A percentile compares a stretch with the other conserved stretches of the same genome.
Evolutionary conservation across 345 rosid species (phyloP).

Genomic region (Mangifera indica): DNA sequence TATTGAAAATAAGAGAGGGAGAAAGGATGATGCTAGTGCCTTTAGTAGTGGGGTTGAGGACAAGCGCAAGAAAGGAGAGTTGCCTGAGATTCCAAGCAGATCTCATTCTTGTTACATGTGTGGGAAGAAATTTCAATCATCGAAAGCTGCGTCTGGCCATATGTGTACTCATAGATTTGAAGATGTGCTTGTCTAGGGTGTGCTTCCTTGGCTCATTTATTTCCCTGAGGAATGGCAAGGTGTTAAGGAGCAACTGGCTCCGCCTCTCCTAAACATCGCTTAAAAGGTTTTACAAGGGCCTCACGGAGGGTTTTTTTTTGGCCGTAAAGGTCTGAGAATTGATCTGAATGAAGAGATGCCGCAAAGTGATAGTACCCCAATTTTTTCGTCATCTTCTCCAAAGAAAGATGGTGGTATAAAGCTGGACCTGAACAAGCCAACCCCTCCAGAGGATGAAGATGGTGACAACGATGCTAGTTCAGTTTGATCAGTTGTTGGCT

Average conservation of each 20-base stretch:
- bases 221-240: not conserved
- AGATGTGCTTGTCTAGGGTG: slow-evolving; percentile 18
- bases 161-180: slow-evolving; percentile 26
- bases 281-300: not conserved
- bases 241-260: not conserved
- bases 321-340: not conserved
- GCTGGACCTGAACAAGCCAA: slow-evolving; percentile 27
- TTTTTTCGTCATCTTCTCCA: not conserved
- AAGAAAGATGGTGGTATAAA: not conserved
- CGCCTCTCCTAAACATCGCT: slow-evolving; percentile 1
- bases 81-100: slow-evolving; percentile 21
- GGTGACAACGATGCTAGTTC: not conserved
- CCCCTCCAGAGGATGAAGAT: slow-evolving; percentile 15
- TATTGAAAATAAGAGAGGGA: not conserved
- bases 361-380: no score
- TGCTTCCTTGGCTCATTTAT: slow-evolving; percentile 32
- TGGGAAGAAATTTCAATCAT: slow-evolving; percentile 16
- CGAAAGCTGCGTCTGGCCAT: slow-evolving; percentile 43
- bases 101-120: slow-evolving; percentile 26
- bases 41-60: not conserved
- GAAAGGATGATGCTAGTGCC: not conserved
- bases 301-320: not conserved
- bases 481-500: not conserved
- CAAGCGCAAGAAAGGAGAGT: not conserved
- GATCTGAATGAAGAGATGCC: slow-evolving; percentile 15